Evolutionary conservation across 73 alveolate genomes (phyloP).

Genomic region (Blepharisma stoltei): DNA sequence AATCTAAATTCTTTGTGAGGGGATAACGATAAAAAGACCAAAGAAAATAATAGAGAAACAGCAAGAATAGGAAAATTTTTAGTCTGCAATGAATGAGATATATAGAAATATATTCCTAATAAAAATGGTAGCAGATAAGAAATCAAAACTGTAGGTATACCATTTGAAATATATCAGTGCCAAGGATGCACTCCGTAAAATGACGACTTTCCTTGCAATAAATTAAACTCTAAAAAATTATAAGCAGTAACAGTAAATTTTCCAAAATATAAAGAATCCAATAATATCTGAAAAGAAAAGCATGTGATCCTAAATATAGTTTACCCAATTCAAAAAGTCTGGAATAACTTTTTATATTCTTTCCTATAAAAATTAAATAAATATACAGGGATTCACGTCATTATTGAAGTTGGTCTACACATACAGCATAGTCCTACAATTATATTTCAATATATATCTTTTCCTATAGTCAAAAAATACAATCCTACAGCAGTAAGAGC

Average conservation of each 20-base stretch:
- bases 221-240: constrained; percentile 35
- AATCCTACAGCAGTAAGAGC: background rate
- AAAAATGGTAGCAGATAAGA: constrained; percentile 24
- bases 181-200: constrained; percentile 40
- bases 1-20: constrained; percentile 53
- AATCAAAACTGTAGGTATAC: constrained; percentile 32
- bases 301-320: constrained; percentile 17
- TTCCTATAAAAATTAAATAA: background rate
- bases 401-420: constrained; percentile 35
- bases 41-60: background rate
- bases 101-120: constrained; percentile 4
- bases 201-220: constrained; percentile 31
- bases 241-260: constrained; percentile 39
- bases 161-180: constrained; percentile 35
- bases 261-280: constrained; percentile 34
- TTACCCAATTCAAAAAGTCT: constrained; percentile 28
- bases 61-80: too few species aligned
- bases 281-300: constrained; percentile 13
- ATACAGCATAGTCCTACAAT: constrained; percentile 28
- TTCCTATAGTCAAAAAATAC: background rate
- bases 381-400: constrained; percentile 38
- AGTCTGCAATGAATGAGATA: too few species aligned
- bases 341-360: background rate
- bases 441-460: background rate
- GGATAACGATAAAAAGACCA: constrained; percentile 22